These are phyloP conservation scores for Brassica cretica DNA, from an alignment of 345 rosid species.

Conservation along the genomic window DNA sequence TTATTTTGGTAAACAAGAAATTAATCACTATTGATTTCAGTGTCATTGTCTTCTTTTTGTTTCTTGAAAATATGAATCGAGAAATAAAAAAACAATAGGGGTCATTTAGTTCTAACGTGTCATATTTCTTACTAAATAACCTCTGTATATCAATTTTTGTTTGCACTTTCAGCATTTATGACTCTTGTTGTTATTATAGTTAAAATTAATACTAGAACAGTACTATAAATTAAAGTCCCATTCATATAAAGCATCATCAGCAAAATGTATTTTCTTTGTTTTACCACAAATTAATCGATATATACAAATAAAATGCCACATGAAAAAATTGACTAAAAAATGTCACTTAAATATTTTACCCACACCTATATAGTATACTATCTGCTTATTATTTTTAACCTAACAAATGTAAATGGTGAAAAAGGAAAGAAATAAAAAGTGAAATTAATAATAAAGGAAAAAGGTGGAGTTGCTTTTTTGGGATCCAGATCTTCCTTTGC, in stretches of 20 bases:
- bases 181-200: conserved; percentile 2
- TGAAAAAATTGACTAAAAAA: neutral
- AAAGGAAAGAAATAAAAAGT: conserved; percentile 13
- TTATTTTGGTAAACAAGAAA: conserved; percentile 11
- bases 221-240: neutral
- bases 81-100: conserved; percentile 5
- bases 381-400: neutral
- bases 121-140: conserved; percentile 11
- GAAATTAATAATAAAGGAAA: conserved; percentile 16
- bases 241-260: neutral
- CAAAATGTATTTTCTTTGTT: neutral
- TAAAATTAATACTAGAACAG: neutral
- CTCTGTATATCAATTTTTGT: neutral
- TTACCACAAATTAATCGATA: neutral
- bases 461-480: conserved; percentile 44
- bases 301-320: neutral
- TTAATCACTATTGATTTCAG: conserved; percentile 5
- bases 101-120: neutral
- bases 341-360: neutral
- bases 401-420: conserved; percentile 1
- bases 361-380: neutral
- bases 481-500: conserved; percentile 74
- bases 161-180: neutral
- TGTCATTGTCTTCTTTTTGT: conserved; percentile 6
- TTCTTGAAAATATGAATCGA: conserved; percentile 19